Percentiles rank a stretch among this genome's conserved stretches.
These are phyloP conservation scores for Aspergillus tamarii DNA, from an alignment of 2,329 filamentous ascomycete genomes.

Conservation along the genomic window DNA sequence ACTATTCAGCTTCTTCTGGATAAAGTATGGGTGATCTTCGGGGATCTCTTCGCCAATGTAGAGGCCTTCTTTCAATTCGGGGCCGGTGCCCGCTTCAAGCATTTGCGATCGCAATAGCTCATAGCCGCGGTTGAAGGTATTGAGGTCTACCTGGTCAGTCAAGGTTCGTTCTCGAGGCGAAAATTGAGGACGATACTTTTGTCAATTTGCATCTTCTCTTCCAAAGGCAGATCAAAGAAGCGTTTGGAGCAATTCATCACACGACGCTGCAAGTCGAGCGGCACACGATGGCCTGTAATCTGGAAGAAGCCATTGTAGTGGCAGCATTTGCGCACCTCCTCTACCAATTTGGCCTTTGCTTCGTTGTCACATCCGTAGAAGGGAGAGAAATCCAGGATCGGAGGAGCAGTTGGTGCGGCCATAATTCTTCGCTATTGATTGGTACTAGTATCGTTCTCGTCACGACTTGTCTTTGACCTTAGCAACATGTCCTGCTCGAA, in stretches of 20 bases:
- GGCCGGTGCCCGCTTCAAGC: constrained; percentile 45
- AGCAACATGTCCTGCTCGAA: neutral
- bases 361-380: constrained; percentile 18
- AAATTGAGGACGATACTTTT: constrained; percentile 29
- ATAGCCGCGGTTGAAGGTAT: constrained; percentile 49
- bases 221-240: constrained; percentile 46
- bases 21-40: constrained; percentile 39
- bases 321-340: constrained; percentile 30
- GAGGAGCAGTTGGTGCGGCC: neutral
- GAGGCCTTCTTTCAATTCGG: constrained; percentile 50
- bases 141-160: constrained; percentile 32
- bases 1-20: constrained; percentile 42
- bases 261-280: constrained; percentile 40
- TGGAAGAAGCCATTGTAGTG: constrained; percentile 47
- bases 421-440: neutral
- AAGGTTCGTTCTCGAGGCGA: neutral
- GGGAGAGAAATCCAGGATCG: neutral
- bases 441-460: neutral
- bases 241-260: constrained; percentile 44
- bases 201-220: constrained; percentile 45
- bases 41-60: constrained; percentile 44
- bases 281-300: constrained; percentile 47
- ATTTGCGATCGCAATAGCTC: constrained; percentile 48
- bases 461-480: neutral
- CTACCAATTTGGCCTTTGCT: constrained; percentile 34